Percentiles rank a stretch among this genome's conserved stretches.
phyloP scores from a whole-genome alignment of 176 grass and related monocot species.

The Aegilops longissima region DNA sequence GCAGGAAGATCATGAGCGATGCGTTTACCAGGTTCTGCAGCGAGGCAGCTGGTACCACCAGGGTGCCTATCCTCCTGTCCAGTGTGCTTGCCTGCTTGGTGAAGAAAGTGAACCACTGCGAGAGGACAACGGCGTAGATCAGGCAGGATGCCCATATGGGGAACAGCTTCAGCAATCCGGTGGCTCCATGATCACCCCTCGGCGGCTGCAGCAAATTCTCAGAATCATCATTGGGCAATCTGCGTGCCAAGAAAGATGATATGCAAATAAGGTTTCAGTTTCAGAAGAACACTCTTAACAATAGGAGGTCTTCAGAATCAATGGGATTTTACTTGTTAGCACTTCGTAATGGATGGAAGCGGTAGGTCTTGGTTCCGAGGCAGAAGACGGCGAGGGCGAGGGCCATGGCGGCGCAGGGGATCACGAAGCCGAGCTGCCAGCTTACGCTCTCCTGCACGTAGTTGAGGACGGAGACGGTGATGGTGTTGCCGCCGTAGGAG shows the following conservation, averaged over 20 bases:
- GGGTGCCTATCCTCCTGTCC: constrained; percentile 43
- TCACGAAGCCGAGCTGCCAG: constrained; percentile 46
- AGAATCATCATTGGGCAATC: constrained; percentile 22
- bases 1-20: constrained; percentile 27
- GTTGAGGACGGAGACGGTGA: constrained; percentile 33
- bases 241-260: background rate
- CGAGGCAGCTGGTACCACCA: constrained; percentile 46
- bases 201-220: background rate
- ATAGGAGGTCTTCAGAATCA: background rate
- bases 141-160: constrained; percentile 58
- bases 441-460: constrained; percentile 45
- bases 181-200: background rate
- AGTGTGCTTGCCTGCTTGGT: constrained; percentile 71
- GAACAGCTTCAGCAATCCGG: constrained; percentile 33
- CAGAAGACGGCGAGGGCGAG: constrained; percentile 42
- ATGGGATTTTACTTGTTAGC: background rate
- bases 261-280: background rate
- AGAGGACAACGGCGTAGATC: constrained; percentile 38
- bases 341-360: constrained; percentile 24
- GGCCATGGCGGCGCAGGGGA: constrained; percentile 40
- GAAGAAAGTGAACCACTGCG: constrained; percentile 60
- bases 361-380: constrained; percentile 37
- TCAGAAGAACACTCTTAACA: background rate
- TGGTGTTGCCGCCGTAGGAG: background rate
- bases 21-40: constrained; percentile 47